Evolutionary conservation across 495 filamentous ascomycete genomes (phyloP).

Genomic region (Lophium mytilinum): DNA sequence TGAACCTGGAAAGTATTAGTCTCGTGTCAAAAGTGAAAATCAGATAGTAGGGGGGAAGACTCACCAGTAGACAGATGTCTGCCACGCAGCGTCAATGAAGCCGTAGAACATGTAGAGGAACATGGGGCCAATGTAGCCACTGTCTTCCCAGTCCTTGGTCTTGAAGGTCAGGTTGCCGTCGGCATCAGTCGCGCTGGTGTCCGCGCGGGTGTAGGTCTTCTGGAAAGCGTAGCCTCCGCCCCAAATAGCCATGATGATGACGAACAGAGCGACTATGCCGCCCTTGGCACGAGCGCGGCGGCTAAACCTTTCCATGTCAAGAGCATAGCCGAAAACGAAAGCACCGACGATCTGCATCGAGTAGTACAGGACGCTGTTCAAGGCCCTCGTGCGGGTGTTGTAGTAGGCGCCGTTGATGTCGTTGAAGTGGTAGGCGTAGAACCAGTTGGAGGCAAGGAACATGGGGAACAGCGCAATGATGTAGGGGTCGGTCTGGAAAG

Average conservation of each 20-base stretch:
- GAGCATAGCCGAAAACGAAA: constrained; percentile 62
- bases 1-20: constrained; percentile 52
- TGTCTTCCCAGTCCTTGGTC: constrained; percentile 56
- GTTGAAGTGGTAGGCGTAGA: constrained; percentile 46
- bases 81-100: constrained; percentile 81
- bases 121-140: constrained; percentile 70
- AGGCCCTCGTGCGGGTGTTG: constrained; percentile 69
- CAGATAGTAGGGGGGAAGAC: constrained; percentile 23
- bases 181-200: constrained; percentile 1
- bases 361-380: constrained; percentile 86
- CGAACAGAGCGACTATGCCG: constrained; percentile 56
- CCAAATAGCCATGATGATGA: constrained; percentile 77
- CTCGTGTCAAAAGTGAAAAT: background rate
- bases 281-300: constrained; percentile 69
- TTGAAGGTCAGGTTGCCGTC: constrained; percentile 33
- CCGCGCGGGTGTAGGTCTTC: constrained; percentile 49
- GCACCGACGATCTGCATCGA: constrained; percentile 81
- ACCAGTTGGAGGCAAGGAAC: constrained; percentile 40
- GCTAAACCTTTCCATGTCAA: constrained; percentile 57
- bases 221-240: constrained; percentile 81
- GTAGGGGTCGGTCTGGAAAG: constrained; percentile 62
- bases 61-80: constrained; percentile 82
- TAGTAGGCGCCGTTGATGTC: constrained; percentile 63
- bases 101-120: constrained; percentile 93
- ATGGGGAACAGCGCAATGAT: constrained; percentile 68